Evolutionary conservation across 192 early-diverging fungal genomes (phyloP).

Genomic region (Globomyces pollinis-pini): DNA sequence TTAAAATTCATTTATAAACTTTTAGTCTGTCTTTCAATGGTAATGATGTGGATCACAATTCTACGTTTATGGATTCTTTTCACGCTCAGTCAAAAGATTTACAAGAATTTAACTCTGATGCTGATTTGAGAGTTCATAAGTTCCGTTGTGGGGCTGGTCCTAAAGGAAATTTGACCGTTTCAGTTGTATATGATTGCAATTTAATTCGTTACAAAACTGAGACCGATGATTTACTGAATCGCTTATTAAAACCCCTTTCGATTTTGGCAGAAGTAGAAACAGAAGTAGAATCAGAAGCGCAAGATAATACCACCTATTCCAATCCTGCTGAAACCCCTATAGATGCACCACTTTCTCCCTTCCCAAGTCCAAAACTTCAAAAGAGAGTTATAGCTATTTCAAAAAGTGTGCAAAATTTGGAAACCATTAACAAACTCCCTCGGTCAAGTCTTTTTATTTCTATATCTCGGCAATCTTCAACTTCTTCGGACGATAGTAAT

Average conservation of each 20-base stretch:
- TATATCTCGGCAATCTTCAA: no score
- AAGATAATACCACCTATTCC: no score
- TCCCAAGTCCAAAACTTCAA: neutral
- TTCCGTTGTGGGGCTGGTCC: slow-evolving; percentile 23
- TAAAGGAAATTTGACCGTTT: slow-evolving; percentile 28
- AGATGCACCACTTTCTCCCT: no score
- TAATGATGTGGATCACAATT: slow-evolving; percentile 3
- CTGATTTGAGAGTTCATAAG: slow-evolving; percentile 36
- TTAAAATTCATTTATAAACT: neutral
- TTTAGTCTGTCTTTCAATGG: slow-evolving; percentile 15
- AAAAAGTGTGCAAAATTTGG: no score
- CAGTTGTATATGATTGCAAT: slow-evolving; percentile 40
- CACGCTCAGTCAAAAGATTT: neutral
- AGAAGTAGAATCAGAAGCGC: no score
- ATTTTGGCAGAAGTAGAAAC: neutral
- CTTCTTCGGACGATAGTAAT: no score
- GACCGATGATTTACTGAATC: no score
- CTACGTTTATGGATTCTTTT: neutral
- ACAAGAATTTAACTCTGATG: slow-evolving; percentile 24
- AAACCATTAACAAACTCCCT: no score
- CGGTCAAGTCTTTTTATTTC: no score
- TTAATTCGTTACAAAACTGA: no score
- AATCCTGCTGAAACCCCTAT: no score
- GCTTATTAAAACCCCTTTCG: no score
- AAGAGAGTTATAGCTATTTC: neutral